phyloP scores from a whole-genome alignment of 805 yeast genomes.

The Myxozyma melibiosi region DNA sequence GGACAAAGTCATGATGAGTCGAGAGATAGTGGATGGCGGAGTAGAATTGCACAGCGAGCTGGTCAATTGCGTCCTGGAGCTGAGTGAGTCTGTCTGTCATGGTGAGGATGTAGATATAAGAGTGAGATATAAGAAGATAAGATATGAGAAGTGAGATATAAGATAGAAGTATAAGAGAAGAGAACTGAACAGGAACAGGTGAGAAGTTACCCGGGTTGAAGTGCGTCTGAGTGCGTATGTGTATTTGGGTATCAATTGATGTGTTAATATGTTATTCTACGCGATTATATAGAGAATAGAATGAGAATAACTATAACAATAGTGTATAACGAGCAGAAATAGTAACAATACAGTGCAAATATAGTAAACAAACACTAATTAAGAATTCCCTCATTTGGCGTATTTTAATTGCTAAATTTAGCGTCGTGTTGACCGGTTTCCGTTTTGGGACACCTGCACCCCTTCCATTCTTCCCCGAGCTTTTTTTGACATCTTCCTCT shows the following conservation, averaged over 20 bases:
- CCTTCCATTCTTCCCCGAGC: too few species aligned
- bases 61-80: constrained; percentile 36
- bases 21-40: constrained; percentile 35
- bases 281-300: too few species aligned
- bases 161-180: too few species aligned
- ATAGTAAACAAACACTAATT: background rate
- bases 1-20: constrained; percentile 59
- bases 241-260: too few species aligned
- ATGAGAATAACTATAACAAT: too few species aligned
- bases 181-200: too few species aligned
- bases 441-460: background rate
- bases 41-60: constrained; percentile 37
- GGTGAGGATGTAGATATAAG: background rate
- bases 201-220: too few species aligned
- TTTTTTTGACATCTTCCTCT: background rate
- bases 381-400: background rate
- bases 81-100: constrained; percentile 35
- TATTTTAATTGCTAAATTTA: background rate
- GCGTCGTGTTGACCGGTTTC: background rate
- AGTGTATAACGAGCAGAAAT: too few species aligned
- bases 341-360: background rate
- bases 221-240: too few species aligned
- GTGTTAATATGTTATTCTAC: too few species aligned
- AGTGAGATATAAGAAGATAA: too few species aligned
- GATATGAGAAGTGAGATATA: too few species aligned